Evolutionary conservation across 768 basidiomycete genomes (phyloP), one percentile per base, ranked within the genome.

Genomic region (Pleurotus pulmonarius): DNA sequence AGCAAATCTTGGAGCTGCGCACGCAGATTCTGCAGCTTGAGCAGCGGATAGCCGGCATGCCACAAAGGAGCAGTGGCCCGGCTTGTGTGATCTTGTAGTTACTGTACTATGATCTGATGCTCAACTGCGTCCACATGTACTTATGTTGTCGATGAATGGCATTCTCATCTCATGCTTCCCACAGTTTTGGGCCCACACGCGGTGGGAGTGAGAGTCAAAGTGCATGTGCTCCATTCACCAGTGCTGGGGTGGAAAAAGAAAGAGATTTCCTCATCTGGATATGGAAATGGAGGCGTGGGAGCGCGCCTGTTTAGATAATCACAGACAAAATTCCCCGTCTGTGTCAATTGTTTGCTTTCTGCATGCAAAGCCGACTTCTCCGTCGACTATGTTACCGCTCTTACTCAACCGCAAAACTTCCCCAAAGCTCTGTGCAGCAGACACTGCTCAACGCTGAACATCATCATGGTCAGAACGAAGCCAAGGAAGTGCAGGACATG

Each of bases 291-390:
- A 34, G 29, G 29, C 29, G 29, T 6, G 26, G 26, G 26, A 29
- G 26, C 2, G 26, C 29, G 29, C 29, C 29, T 34, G 29, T 9
- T 34, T 34, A 11, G 29, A 34, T 34, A 34, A 61, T 90, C 86
- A 43, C 89, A 76, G 60, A 90, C 65, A 90, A 70, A 37, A 83
- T 64, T 46, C 82, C 82, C 64, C 78, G 74, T 20, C 20, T 20
- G 20, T 1, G 20, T 20, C 20, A 20, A 20, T 20, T 20, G 29
- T 9, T 34, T 34, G 9, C 29, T 34, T 34, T 34, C 25, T 49
- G 51, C 18, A 53, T 53, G 51, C 51, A 53, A 18, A 53, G 51
- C 34, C 20, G 39, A 53, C 16, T 53, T 22, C 20, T 39, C 24
- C n/a, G 15, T n/a, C 51, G 34, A 53, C 51, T 53, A 53, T 53